A percentile compares a stretch with the other conserved stretches of the same genome.
phyloP scores from a whole-genome alignment of 75 land plant species.

The Selaginella moellendorffii region DNA sequence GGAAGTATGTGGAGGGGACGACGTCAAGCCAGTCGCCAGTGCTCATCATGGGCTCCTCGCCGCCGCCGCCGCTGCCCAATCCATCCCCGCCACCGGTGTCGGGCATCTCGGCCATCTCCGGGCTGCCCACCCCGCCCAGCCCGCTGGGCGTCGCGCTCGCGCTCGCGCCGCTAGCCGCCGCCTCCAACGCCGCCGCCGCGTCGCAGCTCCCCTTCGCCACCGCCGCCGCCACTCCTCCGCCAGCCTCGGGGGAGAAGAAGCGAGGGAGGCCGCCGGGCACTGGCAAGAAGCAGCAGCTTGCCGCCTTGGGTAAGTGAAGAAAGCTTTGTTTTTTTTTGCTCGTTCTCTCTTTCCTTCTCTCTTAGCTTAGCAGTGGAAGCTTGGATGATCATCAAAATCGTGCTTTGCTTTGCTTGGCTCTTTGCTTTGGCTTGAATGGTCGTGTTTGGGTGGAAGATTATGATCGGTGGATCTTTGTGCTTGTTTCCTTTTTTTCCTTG shows the following conservation, averaged over 20 bases:
- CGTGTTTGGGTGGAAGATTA: no score
- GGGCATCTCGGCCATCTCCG: constrained; percentile 18
- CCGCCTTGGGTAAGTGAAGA: constrained; percentile 25
- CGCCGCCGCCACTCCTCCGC: background rate
- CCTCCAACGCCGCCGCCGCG: no score
- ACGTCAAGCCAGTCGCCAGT: constrained; percentile 19
- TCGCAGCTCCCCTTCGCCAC: background rate
- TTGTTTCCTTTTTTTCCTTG: no score
- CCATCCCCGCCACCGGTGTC: constrained; percentile 30
- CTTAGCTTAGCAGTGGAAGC: no score
- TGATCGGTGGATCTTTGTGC: no score
- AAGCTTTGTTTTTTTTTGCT: no score
- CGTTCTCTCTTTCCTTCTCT: no score
- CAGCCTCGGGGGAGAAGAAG: background rate
- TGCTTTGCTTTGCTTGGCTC: no score
- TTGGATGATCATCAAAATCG: no score
- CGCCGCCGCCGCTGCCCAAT: no score
- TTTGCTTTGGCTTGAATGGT: no score
- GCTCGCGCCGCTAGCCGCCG: background rate
- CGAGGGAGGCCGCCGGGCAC: constrained; percentile 20
- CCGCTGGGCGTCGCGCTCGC: constrained; percentile 7
- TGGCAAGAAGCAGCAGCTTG: constrained; percentile 33
- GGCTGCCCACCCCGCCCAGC: constrained; percentile 15
- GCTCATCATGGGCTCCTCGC: constrained; percentile 15
- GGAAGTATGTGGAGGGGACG: constrained; percentile 61